phyloP scores from a whole-genome alignment of 192 early-diverging fungal genomes.

The Entomortierella chlamydospora region DNA sequence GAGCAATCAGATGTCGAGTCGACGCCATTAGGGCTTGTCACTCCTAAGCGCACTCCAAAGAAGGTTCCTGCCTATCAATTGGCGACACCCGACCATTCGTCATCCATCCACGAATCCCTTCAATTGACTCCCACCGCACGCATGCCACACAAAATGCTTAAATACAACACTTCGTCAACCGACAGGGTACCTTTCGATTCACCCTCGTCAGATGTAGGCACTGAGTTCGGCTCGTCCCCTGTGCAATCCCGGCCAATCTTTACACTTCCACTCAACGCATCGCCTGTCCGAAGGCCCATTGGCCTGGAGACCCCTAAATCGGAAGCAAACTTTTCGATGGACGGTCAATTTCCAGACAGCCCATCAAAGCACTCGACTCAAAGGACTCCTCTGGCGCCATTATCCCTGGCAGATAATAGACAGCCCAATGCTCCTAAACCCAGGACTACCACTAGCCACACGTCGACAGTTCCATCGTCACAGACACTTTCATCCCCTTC shows the following conservation, averaged over 20 bases:
- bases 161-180: conserved; percentile 27
- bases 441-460: background rate
- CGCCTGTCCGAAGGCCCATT: conserved; percentile 3
- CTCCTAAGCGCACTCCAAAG: conserved; percentile 10
- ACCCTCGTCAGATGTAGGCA: conserved; percentile 28
- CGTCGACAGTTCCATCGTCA: background rate
- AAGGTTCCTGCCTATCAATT: conserved; percentile 8
- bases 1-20: conserved; percentile 4
- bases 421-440: background rate
- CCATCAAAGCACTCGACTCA: conserved; percentile 11
- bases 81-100: conserved; percentile 27
- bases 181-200: conserved; percentile 14
- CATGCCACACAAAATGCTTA: conserved; percentile 42
- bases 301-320: conserved; percentile 22
- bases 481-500: background rate
- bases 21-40: conserved; percentile 12
- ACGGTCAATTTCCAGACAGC: background rate
- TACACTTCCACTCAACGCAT: background rate
- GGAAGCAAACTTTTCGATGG: conserved; percentile 16
- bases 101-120: conserved; percentile 20
- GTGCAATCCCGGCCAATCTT: conserved; percentile 21
- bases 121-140: conserved; percentile 35
- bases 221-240: conserved; percentile 30
- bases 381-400: conserved; percentile 21
- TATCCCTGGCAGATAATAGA: conserved; percentile 13